Evolutionary conservation across 768 basidiomycete species (phyloP), one percentile per base, ranked within the genome.

Genomic region (Leccinellum rugosiceps): DNA sequence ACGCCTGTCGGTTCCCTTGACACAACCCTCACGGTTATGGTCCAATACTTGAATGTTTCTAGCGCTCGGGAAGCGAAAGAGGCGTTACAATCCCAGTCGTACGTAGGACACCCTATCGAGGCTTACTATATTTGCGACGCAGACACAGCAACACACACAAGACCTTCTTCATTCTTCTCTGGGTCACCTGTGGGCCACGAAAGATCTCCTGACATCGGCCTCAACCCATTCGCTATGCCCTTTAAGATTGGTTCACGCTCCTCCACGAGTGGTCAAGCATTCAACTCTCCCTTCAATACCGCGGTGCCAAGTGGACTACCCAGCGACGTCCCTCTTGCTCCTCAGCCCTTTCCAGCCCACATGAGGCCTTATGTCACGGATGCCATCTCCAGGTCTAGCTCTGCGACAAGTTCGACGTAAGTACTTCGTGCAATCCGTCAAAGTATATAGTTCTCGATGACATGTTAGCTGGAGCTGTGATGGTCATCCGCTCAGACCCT

Each of bases 61-160:
- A 76, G 81, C 58, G 87, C 89, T 35, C 76, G 77, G 56, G 88
- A 90, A 67, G 89, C 89, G 10, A 84, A 79, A 58, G 80, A 81
- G 17, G 72, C 77, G 35, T 76, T 91, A 58, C 76, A 82, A 52
- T 82, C 81, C 54, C 88, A 91, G 64, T 68, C 75, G 43, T 91
- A 90, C 65, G 81, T 80, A 13, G 78, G 77, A 52, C 73, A 75
- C 57, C 71, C 70, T 47, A 60, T 83, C 52, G 67, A 69, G 17
- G 75, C 70, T 23, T 76, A 77, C 50, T 75, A 74, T 53, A 26
- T 79, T 30, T 66, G 65, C 30, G 68, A 73, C 32, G 17, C 48
- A 25, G 38, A 55, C n/a, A 34, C 35, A 17, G 19, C 52, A 28
- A 55, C 45, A 11, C 59, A 58, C 8, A 50, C 47, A n/a, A 56